Percentiles rank a stretch among this genome's conserved stretches.
Evolutionary conservation across 176 grass and related monocot species (phyloP).

Genomic region (Secale cereale): DNA sequence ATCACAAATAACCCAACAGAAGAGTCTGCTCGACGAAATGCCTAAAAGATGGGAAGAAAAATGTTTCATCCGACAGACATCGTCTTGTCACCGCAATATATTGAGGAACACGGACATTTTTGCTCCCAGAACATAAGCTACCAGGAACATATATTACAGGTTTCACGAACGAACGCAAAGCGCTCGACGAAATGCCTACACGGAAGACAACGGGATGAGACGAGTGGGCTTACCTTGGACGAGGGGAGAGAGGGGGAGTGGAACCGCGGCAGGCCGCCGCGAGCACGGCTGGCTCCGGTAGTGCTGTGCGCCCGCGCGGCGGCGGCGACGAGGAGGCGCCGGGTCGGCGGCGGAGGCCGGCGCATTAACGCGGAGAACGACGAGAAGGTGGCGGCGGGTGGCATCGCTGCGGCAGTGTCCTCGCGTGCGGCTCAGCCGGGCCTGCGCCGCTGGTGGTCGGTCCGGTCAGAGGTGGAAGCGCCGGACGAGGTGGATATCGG

Average conservation of each 20-base stretch:
- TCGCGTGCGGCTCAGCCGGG: not conserved
- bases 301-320: slow-evolving; percentile 32
- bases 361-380: slow-evolving; percentile 37
- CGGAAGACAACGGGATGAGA: not conserved
- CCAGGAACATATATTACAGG: not conserved
- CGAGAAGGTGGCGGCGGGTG: slow-evolving; percentile 7
- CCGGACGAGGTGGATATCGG: not conserved
- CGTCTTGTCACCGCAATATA: not conserved
- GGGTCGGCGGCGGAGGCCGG: slow-evolving; percentile 13
- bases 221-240: slow-evolving; percentile 31
- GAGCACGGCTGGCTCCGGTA: slow-evolving; percentile 39
- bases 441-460: not conserved
- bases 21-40: not conserved
- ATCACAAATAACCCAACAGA: not conserved
- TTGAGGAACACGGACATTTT: not conserved
- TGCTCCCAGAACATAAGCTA: not conserved
- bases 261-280: slow-evolving; percentile 75
- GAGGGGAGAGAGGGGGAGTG: slow-evolving; percentile 64
- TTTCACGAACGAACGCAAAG: not conserved
- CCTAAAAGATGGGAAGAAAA: not conserved
- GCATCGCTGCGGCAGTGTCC: slow-evolving; percentile 26
- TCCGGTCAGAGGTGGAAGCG: not conserved
- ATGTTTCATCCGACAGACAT: not conserved
- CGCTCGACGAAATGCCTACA: slow-evolving; percentile 52
- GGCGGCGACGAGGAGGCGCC: slow-evolving; percentile 21